These are phyloP conservation scores for Artemisia argyi DNA, from an alignment of 129 eudicot genomes.

Conservation along the genomic window DNA sequence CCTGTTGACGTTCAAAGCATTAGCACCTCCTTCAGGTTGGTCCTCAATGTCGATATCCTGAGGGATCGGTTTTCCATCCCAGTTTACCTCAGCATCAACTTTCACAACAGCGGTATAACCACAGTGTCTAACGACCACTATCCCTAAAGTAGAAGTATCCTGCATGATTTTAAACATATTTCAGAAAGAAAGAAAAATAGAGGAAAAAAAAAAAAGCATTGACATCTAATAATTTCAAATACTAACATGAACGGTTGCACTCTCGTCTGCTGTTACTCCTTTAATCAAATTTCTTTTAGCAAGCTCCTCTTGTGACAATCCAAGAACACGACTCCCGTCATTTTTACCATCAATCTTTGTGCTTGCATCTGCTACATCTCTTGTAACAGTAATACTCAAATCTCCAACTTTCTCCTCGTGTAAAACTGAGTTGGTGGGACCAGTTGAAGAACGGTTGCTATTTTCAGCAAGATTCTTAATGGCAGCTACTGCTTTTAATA, in stretches of 20 bases:
- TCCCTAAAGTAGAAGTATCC: slow-evolving; percentile 93
- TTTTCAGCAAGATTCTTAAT: slow-evolving; percentile 50
- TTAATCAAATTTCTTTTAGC: slow-evolving; percentile 83
- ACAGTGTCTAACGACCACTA: slow-evolving; percentile 90
- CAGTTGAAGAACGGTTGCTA: slow-evolving; percentile 22
- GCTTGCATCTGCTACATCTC: slow-evolving; percentile 80
- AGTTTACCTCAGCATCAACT: slow-evolving; percentile 60
- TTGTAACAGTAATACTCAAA: slow-evolving; percentile 54
- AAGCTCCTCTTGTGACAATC: slow-evolving; percentile 69
- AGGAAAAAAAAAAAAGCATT: background rate
- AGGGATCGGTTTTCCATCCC: slow-evolving; percentile 64
- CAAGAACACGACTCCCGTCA: slow-evolving; percentile 82
- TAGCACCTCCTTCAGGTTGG: slow-evolving; percentile 96
- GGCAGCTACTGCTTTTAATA: slow-evolving; percentile 73
- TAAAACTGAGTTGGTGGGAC: slow-evolving; percentile 23
- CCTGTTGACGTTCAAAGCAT: slow-evolving; percentile 95
- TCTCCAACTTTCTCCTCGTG: slow-evolving; percentile 81
- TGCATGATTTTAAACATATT: slow-evolving; percentile 31
- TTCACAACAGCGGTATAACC: slow-evolving; percentile 91
- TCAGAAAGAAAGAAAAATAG: background rate
- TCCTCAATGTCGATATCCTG: slow-evolving; percentile 83
- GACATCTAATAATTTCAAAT: background rate
- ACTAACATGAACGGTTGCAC: slow-evolving; percentile 90
- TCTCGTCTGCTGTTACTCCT: slow-evolving; percentile 98
- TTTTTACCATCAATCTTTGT: slow-evolving; percentile 71